Evolutionary conservation across 1,284 basidiomycete species (phyloP), one percentile per base, ranked within the genome.

Genomic region (Trametes polyzona): DNA sequence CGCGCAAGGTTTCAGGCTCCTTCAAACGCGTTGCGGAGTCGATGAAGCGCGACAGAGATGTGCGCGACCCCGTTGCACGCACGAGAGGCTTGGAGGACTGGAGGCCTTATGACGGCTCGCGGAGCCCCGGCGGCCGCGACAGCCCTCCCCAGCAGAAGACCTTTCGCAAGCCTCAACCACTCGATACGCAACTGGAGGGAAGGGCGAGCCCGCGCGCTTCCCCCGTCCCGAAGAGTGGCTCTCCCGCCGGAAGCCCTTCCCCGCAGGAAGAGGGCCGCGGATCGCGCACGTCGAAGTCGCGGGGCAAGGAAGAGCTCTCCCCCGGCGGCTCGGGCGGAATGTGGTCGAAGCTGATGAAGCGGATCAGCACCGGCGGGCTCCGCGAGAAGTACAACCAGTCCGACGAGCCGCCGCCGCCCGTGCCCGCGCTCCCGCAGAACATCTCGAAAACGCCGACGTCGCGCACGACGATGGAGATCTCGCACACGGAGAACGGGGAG

Each of bases 291-390:
- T 59, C 52, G 41, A 65, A 64, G 55, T 56, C 46, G 55, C 62
- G 62, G 55, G 64, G 68, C 16, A 65, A 67, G 49, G 73, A 73
- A 14, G 75, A 74, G 6, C 67, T 74, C 10, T 67, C 71, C 17
- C 58, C 71, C 3, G 76, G 80, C 14, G 75, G 73, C 42, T 57
- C 71, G 3, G 76, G 80, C 14, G 75, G 73, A 41, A 81, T 76
- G 63, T 71, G 88, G 2, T 89, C 86, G 86, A 85, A 78, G 67
- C 67, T 90, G 42, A 78, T 90, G 76, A 88, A 87, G 69, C 78
- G 85, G 26, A 81, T 90, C 53, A 88, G 86, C 62, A 80, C 83
- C 0, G 83, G 84, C 12, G 84, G 78, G 2, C 70, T 88, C 39
- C 78, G 83, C 55, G 87, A 89, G 17, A 83, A 78, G 64, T 86